Percentiles rank a stretch among this genome's conserved stretches.
These are phyloP conservation scores for Ophiocordyceps camponoti-floridani DNA, from an alignment of 2,329 filamentous ascomycete genomes.

Conservation along the genomic window DNA sequence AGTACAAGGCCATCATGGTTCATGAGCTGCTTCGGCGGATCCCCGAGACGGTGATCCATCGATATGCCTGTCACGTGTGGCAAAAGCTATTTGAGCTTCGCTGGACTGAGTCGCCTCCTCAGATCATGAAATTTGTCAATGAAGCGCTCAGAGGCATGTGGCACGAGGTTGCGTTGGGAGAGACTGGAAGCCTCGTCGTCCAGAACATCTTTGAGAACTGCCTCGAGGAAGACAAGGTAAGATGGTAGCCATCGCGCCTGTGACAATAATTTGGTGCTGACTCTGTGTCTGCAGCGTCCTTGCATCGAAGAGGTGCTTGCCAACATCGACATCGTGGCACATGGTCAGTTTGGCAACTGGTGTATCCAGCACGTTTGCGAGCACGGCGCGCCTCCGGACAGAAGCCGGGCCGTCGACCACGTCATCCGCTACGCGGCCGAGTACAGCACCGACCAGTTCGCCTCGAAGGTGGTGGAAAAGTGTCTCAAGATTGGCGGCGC, in stretches of 20 bases:
- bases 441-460: slow-evolving; percentile 98
- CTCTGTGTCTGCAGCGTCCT: slow-evolving; percentile 47
- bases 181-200: slow-evolving; percentile 93
- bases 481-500: slow-evolving; percentile 88
- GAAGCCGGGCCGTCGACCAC: slow-evolving; percentile 84
- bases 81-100: slow-evolving; percentile 97
- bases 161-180: slow-evolving; percentile 93
- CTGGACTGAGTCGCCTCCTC: slow-evolving; percentile 85
- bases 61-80: slow-evolving; percentile 98
- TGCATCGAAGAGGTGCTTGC: slow-evolving; percentile 92
- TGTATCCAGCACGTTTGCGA: slow-evolving; percentile 99
- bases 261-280: neutral
- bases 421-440: slow-evolving; percentile 85
- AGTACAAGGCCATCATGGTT: slow-evolving; percentile 98
- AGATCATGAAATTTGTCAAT: slow-evolving; percentile 98
- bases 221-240: slow-evolving; percentile 91
- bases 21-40: slow-evolving; percentile 89
- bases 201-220: slow-evolving; percentile 99
- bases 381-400: slow-evolving; percentile 79
- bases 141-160: slow-evolving; percentile 91
- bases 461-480: slow-evolving; percentile 97
- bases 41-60: slow-evolving; percentile 93
- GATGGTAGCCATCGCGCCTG: slow-evolving; percentile 4
- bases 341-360: slow-evolving; percentile 98
- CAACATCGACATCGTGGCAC: slow-evolving; percentile 90